Conservation (phyloP, 441 rosid species). For the Gossypium gossypioides region DNA sequence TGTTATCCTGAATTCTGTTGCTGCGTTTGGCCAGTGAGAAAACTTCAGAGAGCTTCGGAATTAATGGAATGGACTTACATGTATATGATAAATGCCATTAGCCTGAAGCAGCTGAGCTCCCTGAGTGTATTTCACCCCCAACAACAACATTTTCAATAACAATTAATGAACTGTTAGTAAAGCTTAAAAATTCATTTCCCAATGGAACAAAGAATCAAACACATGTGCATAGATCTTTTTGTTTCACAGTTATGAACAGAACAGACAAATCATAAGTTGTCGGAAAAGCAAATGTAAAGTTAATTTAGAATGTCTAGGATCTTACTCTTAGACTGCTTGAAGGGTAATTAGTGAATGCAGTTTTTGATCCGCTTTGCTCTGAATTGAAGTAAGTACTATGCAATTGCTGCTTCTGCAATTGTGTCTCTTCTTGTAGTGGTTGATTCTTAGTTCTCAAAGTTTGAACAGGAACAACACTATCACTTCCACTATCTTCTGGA, state of each 20-base stretch:
- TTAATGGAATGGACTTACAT: constrained; percentile 10
- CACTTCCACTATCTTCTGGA: constrained; percentile 12
- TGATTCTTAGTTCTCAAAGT: constrained; percentile 4
- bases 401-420: constrained; percentile 3
- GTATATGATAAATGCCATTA: constrained; percentile 11
- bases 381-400: neutral
- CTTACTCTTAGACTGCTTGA: constrained; percentile 17
- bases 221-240: too few relatives aligned
- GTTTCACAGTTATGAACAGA: neutral
- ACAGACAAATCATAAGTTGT: neutral
- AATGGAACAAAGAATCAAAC: neutral
- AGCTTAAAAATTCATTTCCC: neutral
- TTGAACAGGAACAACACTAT: constrained; percentile 16
- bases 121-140: constrained; percentile 2
- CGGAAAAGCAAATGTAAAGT: neutral
- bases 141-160: neutral
- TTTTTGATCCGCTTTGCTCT: constrained; percentile 6
- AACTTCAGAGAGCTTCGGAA: constrained; percentile 1
- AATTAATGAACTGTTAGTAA: neutral
- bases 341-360: neutral
- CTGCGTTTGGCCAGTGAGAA: neutral
- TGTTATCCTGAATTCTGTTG: neutral
- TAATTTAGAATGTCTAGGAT: constrained; percentile 6
- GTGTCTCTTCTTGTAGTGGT: neutral
- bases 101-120: constrained; percentile 6